Evolutionary conservation across 2,329 filamentous ascomycete genomes (phyloP).

Genomic region (Phaeosphaeria sp.): DNA sequence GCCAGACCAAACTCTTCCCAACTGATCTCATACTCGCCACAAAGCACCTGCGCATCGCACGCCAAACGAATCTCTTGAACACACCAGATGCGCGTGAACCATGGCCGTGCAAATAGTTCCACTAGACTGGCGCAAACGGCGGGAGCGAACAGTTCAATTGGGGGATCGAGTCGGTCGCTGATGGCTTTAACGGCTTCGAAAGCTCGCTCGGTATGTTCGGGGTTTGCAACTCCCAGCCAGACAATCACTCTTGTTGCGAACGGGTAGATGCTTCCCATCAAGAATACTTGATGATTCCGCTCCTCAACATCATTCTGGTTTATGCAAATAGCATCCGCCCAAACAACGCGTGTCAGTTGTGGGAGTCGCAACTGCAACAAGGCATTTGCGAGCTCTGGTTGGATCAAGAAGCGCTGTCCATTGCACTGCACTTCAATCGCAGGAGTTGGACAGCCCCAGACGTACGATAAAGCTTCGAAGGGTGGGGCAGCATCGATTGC

Average conservation of each 20-base stretch:
- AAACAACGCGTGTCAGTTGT: not conserved
- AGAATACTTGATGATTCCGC: not conserved
- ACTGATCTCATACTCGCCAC: not conserved
- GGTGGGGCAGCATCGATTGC: not conserved
- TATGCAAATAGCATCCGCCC: not conserved
- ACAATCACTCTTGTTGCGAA: not conserved
- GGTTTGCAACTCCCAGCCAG: not conserved
- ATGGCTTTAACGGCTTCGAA: not conserved
- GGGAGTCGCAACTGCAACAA: not conserved
- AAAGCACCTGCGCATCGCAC: not conserved
- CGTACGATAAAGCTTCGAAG: not conserved
- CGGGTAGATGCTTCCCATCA: not conserved
- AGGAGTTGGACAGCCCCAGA: not conserved
- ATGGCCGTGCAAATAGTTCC: not conserved
- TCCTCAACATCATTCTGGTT: not conserved
- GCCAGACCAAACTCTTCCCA: not conserved
- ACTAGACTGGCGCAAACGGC: not conserved
- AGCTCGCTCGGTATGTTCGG: not conserved
- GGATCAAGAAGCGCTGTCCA: not conserved
- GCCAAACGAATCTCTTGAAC: conserved; percentile 1
- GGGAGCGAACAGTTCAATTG: not conserved
- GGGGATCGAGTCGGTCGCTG: too few species aligned
- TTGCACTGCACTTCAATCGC: not conserved
- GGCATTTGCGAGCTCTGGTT: not conserved
- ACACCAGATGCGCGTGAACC: conserved; percentile 1